Conservation (phyloP, 2,329 filamentous ascomycete genomes). For the Thelonectria discophora region DNA sequence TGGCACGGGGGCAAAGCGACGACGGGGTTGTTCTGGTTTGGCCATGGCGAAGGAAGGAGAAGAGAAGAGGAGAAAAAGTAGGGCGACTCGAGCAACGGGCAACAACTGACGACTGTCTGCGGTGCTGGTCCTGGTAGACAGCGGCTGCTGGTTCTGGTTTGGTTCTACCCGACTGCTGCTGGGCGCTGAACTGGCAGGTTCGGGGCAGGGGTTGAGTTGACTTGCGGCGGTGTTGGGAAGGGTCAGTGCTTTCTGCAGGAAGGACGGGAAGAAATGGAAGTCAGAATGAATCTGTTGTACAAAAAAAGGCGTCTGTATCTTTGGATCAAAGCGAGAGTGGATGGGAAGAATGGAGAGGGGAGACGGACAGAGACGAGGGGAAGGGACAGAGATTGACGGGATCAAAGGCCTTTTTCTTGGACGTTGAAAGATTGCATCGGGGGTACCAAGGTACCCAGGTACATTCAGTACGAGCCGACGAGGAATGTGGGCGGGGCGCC, state of each 20-base stretch:
- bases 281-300: background rate
- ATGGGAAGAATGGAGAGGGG: conserved; percentile 6
- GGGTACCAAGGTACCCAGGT: background rate
- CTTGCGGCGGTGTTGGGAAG: conserved; percentile 8
- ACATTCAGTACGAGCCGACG: too few relatives aligned
- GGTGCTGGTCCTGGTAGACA: conserved; percentile 22
- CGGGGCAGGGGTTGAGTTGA: conserved; percentile 29
- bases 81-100: too few relatives aligned
- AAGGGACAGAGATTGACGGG: conserved; percentile 14
- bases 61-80: conserved; percentile 42
- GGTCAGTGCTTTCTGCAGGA: conserved; percentile 16
- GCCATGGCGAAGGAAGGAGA: conserved; percentile 51
- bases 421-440: conserved; percentile 24
- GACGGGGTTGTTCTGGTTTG: conserved; percentile 54
- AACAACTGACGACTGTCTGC: conserved; percentile 30
- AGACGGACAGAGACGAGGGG: background rate
- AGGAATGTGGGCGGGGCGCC: conserved; percentile 12
- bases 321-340: background rate
- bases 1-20: conserved; percentile 73
- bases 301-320: conserved; percentile 1
- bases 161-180: conserved; percentile 12
- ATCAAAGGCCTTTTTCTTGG: conserved; percentile 15
- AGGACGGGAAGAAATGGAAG: background rate
- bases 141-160: conserved; percentile 14
- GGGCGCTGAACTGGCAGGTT: conserved; percentile 35